Conservation (phyloP, 116 monocot species). For the Zostera marina region DNA sequence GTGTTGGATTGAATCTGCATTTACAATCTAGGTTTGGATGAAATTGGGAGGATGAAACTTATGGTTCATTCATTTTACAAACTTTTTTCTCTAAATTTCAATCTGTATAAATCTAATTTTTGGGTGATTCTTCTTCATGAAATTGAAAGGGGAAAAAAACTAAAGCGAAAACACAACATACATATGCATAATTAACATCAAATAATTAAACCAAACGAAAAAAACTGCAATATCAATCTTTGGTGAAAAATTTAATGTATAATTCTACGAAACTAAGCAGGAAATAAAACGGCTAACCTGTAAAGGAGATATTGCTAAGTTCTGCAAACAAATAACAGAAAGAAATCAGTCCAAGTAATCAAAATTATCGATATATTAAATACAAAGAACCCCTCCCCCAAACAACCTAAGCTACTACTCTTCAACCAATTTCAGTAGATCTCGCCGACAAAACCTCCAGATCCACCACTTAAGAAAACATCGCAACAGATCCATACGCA, state of each 20-base stretch:
- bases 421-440: neutral
- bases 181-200: too few relatives aligned
- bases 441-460: neutral
- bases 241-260: neutral
- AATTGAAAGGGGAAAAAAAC: too few relatives aligned
- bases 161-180: too few relatives aligned
- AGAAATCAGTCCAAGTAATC: neutral
- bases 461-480: neutral
- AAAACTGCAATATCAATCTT: neutral
- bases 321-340: slow-evolving; percentile 14
- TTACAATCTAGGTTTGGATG: too few relatives aligned
- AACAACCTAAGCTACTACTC: too few relatives aligned
- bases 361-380: neutral
- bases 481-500: neutral
- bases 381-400: neutral
- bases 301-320: slow-evolving; percentile 16
- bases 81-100: too few relatives aligned
- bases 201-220: neutral
- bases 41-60: too few relatives aligned
- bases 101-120: too few relatives aligned
- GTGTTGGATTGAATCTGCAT: too few relatives aligned
- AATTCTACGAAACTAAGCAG: neutral
- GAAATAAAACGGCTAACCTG: slow-evolving; percentile 11
- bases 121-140: too few relatives aligned
- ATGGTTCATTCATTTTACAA: too few relatives aligned